Evolutionary conservation across 2,329 filamentous ascomycete genomes (phyloP), one percentile per base, ranked within the genome.

Genomic region (Penicillium sp.): DNA sequence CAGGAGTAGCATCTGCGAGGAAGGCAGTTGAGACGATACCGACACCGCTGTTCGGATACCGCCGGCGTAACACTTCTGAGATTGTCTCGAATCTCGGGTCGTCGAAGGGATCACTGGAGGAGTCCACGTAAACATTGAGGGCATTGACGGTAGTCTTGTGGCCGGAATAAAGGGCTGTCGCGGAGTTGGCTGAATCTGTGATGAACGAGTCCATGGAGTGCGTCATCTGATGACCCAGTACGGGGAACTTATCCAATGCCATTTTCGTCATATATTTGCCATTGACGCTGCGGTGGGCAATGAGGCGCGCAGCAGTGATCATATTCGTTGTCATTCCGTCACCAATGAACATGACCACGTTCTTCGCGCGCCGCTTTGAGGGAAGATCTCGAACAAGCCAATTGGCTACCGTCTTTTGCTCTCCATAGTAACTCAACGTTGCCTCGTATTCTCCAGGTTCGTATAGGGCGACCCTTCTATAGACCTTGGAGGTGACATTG

Each of bases 81-180:
- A 95, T 88, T 12, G 84, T 89, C 75, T 93, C 89, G 18, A 95
- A 81, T 73, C 92, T 93, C 46, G 89, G 89, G 64, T 95, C 89
- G 64, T 95, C 89, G 56, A 89, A 89, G 2, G 79, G 72, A 59
- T 86, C 78, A 11, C 80, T 75, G 40, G 86, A 89, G 0, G 86
- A 89, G 66, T 95, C 89, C 35, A 79, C 87, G 52, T 93, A 91
- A 28, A 92, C 85, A 69, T 86, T 87, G 71, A 93, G 80, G 25
- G 87, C 86, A 63, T 93, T 91, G 57, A 92, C 88, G 0, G 83
- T 87, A 63, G 82, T 86, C 78, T 93, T 93, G 75, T 93, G 88
- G 29, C 89, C 89, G 19, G 81, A 83, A 74, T 92, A 93, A 14
- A 93, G 76, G 13, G 88, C 87, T 36, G 86, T 88, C 3, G 88